Percentiles rank a stretch among this genome's conserved stretches.
phyloP scores from a whole-genome alignment of 2,329 filamentous ascomycete genomes.

The Xylariaceae sp. region DNA sequence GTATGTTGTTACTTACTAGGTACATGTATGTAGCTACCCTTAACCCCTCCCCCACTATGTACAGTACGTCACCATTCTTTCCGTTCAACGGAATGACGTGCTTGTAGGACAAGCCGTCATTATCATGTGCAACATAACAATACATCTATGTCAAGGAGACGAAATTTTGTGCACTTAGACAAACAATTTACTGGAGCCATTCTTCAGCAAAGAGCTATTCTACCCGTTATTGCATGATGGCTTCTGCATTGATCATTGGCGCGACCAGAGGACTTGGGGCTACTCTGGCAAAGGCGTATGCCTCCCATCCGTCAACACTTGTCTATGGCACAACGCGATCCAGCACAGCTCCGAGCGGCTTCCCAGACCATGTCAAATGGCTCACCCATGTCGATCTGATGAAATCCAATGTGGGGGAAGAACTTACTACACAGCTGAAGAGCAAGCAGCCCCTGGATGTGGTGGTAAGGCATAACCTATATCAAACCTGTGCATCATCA shows the following conservation, averaged over 20 bases:
- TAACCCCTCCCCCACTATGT: not conserved
- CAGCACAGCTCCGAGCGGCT: conserved; percentile 44
- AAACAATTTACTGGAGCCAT: not conserved
- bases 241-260: conserved; percentile 64
- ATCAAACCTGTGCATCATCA: not conserved
- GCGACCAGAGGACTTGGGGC: conserved; percentile 70
- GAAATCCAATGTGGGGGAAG: conserved; percentile 49
- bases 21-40: no score
- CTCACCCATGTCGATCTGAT: conserved; percentile 61
- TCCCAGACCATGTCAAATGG: conserved; percentile 54
- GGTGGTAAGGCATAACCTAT: conserved; percentile 42
- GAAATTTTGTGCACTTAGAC: no score
- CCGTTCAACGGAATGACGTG: not conserved
- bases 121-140: not conserved
- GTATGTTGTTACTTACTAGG: no score
- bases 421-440: conserved; percentile 49
- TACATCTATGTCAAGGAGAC: not conserved
- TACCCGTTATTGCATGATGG: conserved; percentile 22
- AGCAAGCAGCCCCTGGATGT: conserved; percentile 44
- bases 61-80: not conserved
- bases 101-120: not conserved
- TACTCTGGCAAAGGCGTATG: conserved; percentile 62
- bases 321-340: conserved; percentile 65
- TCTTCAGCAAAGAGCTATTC: not conserved
- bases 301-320: conserved; percentile 45